A percentile compares a stretch with the other conserved stretches of the same genome.
phyloP scores from a whole-genome alignment of 2,329 filamentous ascomycete genomes.

The Aspergillus fumigatus region DNA sequence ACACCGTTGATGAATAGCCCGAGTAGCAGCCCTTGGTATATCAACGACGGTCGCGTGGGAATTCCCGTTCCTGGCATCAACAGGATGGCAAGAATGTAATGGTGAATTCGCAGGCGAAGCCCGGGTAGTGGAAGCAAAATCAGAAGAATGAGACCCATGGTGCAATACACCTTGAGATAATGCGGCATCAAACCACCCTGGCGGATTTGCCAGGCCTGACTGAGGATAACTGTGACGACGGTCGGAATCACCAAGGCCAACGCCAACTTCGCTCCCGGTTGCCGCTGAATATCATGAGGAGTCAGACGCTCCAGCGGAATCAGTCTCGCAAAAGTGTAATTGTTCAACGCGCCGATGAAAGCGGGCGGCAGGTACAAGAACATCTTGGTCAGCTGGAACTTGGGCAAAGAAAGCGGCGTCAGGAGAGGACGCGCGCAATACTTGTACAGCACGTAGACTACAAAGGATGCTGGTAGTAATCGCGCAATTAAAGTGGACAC shows the following conservation, averaged over 20 bases:
- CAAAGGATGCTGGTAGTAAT: constrained; percentile 81
- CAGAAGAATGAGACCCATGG: constrained; percentile 64
- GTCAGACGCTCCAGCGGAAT: constrained; percentile 94
- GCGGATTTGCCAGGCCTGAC: constrained; percentile 81
- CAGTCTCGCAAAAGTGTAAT: constrained; percentile 82
- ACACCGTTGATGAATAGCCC: constrained; percentile 93
- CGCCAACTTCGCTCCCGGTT: constrained; percentile 83
- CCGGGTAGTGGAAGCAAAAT: constrained; percentile 68
- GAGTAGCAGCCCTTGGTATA: constrained; percentile 85
- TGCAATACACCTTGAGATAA: constrained; percentile 72
- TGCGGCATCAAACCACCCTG: constrained; percentile 74
- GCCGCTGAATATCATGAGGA: constrained; percentile 77
- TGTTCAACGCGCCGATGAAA: constrained; percentile 88
- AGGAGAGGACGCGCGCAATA: constrained; percentile 74
- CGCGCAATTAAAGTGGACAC: constrained; percentile 75
- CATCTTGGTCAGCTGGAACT: constrained; percentile 76
- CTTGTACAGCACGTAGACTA: constrained; percentile 80
- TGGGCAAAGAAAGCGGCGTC: constrained; percentile 57
- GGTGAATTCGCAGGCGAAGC: constrained; percentile 82
- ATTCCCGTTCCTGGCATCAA: constrained; percentile 83
- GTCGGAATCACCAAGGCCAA: constrained; percentile 71
- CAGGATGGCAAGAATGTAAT: constrained; percentile 85
- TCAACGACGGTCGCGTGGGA: constrained; percentile 75
- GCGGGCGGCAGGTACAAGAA: constrained; percentile 83
- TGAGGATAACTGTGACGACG: constrained; percentile 62